phyloP scores from a whole-genome alignment of 1,284 basidiomycete genomes.

The Hemileia vastatrix region DNA sequence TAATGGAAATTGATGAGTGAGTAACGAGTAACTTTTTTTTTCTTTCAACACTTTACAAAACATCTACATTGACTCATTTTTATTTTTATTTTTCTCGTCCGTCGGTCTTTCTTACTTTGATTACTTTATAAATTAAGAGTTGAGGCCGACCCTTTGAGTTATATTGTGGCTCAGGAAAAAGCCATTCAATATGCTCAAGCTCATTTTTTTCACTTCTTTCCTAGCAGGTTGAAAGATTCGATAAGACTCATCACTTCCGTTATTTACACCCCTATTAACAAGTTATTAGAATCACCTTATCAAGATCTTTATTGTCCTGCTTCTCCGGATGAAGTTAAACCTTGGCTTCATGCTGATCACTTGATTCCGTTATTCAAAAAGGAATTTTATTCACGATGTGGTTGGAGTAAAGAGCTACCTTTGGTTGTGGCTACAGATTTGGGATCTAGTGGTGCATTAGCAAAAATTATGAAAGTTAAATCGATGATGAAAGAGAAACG shows the following conservation, averaged over 20 bases:
- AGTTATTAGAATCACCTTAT: conserved; percentile 61
- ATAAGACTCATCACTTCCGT: conserved; percentile 66
- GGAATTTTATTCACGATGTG: conserved; percentile 76
- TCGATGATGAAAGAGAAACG: conserved; percentile 84
- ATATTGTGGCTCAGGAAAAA: conserved; percentile 10
- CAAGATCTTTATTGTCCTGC: conserved; percentile 51
- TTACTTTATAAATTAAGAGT: no score
- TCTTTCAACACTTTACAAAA: no score
- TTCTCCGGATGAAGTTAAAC: conserved; percentile 50
- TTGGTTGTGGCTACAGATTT: conserved; percentile 78
- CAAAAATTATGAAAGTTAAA: conserved; percentile 80
- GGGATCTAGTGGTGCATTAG: conserved; percentile 76
- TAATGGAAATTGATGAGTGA: conserved; percentile 7
- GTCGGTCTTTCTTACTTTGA: background rate
- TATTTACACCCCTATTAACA: conserved; percentile 58
- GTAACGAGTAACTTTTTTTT: no score
- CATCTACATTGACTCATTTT: no score
- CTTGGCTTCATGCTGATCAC: conserved; percentile 54
- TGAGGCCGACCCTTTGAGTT: conserved; percentile 25
- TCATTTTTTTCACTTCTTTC: conserved; percentile 60
- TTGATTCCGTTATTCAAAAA: conserved; percentile 71
- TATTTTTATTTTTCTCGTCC: background rate
- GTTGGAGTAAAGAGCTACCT: conserved; percentile 77
- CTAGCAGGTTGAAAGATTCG: conserved; percentile 58
- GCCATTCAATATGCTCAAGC: conserved; percentile 67